These are phyloP conservation scores for Zasmidium angulare DNA, from an alignment of 2,329 filamentous ascomycete species.

Conservation along the genomic window DNA sequence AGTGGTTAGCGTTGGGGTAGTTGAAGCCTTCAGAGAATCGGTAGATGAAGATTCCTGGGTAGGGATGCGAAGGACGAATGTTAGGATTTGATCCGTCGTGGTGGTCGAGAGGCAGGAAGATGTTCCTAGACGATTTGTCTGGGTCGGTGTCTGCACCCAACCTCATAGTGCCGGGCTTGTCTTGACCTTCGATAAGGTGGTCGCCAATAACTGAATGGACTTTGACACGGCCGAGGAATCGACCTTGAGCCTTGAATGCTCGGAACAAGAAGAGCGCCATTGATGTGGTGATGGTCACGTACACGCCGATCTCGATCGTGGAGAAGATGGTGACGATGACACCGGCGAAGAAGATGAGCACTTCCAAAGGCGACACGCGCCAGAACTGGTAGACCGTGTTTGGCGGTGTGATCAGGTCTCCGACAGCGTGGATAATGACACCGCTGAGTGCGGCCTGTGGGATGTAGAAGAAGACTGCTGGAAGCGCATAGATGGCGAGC, in stretches of 20 bases:
- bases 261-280: constrained; percentile 78
- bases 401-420: constrained; percentile 85
- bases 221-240: constrained; percentile 78
- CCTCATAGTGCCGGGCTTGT: constrained; percentile 35
- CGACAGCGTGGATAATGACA: constrained; percentile 94
- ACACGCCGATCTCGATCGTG: constrained; percentile 89
- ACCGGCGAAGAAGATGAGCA: constrained; percentile 88
- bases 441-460: constrained; percentile 76
- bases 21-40: constrained; percentile 93
- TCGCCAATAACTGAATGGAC: constrained; percentile 83
- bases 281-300: constrained; percentile 77
- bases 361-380: constrained; percentile 86
- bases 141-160: constrained; percentile 37
- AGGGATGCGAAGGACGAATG: constrained; percentile 74
- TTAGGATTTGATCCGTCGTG: constrained; percentile 88
- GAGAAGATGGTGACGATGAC: constrained; percentile 87
- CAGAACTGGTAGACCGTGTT: constrained; percentile 95
- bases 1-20: constrained; percentile 89
- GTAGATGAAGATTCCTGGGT: constrained; percentile 94
- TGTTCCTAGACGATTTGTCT: constrained; percentile 63
- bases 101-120: constrained; percentile 85
- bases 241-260: constrained; percentile 76
- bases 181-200: constrained; percentile 65
- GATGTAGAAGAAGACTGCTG: constrained; percentile 91
- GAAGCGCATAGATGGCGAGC: constrained; percentile 83